These are phyloP conservation scores for Phylloporus arenicola DNA, from an alignment of 768 basidiomycete genomes.

Conservation along the genomic window DNA sequence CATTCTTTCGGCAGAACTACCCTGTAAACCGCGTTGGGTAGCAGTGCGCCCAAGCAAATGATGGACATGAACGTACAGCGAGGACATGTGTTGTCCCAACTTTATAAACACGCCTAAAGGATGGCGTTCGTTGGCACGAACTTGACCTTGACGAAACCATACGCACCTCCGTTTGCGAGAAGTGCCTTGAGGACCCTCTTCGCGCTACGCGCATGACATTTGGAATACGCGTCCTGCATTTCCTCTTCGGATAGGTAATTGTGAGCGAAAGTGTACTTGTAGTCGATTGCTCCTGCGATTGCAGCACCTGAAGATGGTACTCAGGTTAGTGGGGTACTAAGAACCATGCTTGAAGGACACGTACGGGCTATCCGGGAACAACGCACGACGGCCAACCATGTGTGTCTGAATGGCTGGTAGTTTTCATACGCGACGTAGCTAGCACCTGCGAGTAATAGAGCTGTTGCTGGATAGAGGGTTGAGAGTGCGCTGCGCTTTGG, in stretches of 20 bases:
- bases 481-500: neutral
- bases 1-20: constrained; percentile 59
- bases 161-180: constrained; percentile 78
- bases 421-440: constrained; percentile 55
- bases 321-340: constrained; percentile 11
- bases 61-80: constrained; percentile 36
- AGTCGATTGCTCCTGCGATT: constrained; percentile 59
- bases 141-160: neutral
- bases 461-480: constrained; percentile 19
- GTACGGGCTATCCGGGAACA: constrained; percentile 75
- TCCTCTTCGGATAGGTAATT: constrained; percentile 48
- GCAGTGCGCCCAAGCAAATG: constrained; percentile 17
- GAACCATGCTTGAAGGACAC: constrained; percentile 19
- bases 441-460: constrained; percentile 28
- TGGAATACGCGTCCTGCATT: constrained; percentile 51
- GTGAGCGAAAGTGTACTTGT: constrained; percentile 61
- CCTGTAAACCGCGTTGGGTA: constrained; percentile 25
- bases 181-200: constrained; percentile 74
- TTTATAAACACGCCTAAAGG: constrained; percentile 75
- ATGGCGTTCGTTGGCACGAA: neutral
- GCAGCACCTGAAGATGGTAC: constrained; percentile 46
- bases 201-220: constrained; percentile 84
- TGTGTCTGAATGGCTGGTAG: constrained; percentile 69
- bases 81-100: constrained; percentile 85
- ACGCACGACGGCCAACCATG: constrained; percentile 64